Percentiles rank a stretch among this genome's conserved stretches.
Evolutionary conservation across 192 early-diverging fungal species (phyloP).

Genomic region (Podila verticillata): DNA sequence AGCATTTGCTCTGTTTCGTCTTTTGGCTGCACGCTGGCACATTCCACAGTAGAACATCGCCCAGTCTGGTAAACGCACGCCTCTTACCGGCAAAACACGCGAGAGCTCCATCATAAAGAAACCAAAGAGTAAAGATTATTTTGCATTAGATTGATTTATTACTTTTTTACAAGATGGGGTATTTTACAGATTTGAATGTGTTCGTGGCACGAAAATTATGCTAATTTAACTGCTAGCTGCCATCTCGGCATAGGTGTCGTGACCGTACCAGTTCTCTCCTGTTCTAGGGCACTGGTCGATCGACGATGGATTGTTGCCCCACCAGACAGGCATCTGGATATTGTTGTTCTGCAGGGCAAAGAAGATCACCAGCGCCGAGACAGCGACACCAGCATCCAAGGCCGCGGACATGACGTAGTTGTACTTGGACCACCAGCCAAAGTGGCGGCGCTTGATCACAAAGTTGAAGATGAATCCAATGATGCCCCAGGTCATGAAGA

Average conservation of each 20-base stretch:
- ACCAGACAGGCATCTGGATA: constrained; percentile 61
- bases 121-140: too few relatives aligned
- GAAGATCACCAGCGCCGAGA: constrained; percentile 57
- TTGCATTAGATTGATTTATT: too few relatives aligned
- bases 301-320: constrained; percentile 59
- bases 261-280: constrained; percentile 55
- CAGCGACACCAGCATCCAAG: constrained; percentile 57
- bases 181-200: neutral
- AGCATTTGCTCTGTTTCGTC: too few relatives aligned
- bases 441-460: constrained; percentile 69
- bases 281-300: constrained; percentile 63
- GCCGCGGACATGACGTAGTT: constrained; percentile 66
- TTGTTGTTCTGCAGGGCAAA: constrained; percentile 59
- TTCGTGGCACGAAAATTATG: neutral
- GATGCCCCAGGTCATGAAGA: constrained; percentile 56
- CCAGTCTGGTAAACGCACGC: too few relatives aligned
- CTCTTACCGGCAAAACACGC: too few relatives aligned
- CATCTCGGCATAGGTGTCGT: constrained; percentile 54
- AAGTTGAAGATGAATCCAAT: constrained; percentile 78
- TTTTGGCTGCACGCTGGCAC: too few relatives aligned
- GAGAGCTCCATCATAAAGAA: too few relatives aligned
- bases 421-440: constrained; percentile 71
- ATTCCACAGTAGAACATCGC: too few relatives aligned
- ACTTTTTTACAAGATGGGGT: too few relatives aligned
- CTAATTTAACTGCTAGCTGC: neutral